These are phyloP conservation scores for Atractiella rhizophila DNA, from an alignment of 768 basidiomycete species.

Conservation along the genomic window DNA sequence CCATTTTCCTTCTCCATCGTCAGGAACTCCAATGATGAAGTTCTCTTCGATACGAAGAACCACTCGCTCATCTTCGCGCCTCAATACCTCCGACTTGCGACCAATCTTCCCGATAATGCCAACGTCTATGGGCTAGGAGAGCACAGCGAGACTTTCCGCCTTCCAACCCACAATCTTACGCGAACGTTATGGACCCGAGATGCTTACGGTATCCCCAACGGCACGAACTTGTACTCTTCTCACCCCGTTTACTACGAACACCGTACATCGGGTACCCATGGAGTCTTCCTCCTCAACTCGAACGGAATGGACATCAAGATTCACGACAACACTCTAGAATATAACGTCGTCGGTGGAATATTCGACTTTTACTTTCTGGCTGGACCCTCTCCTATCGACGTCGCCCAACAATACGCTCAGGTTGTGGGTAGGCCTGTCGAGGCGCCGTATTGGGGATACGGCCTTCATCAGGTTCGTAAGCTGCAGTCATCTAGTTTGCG, in stretches of 20 bases:
- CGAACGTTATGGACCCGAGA: slow-evolving; percentile 38
- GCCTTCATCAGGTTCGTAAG: not conserved
- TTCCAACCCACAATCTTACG: slow-evolving; percentile 26
- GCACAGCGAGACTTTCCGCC: slow-evolving; percentile 41
- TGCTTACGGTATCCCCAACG: no score
- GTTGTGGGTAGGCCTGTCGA: slow-evolving; percentile 5
- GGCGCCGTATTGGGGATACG: slow-evolving; percentile 9
- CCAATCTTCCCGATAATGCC: slow-evolving; percentile 33
- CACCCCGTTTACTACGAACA: slow-evolving; percentile 53
- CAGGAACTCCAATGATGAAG: slow-evolving; percentile 29
- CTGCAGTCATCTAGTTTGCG: not conserved
- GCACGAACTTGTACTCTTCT: slow-evolving; percentile 28
- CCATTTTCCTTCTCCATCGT: slow-evolving; percentile 39
- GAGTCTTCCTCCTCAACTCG: slow-evolving; percentile 41
- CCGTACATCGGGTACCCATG: slow-evolving; percentile 39
- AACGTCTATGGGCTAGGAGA: slow-evolving; percentile 59
- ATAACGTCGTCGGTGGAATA: slow-evolving; percentile 9
- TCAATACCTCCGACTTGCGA: slow-evolving; percentile 50
- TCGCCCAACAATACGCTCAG: slow-evolving; percentile 5
- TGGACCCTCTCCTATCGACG: slow-evolving; percentile 5
- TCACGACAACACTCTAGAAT: slow-evolving; percentile 25
- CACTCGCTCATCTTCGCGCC: slow-evolving; percentile 44
- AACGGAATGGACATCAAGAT: slow-evolving; percentile 62
- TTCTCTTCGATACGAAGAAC: slow-evolving; percentile 34
- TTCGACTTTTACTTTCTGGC: slow-evolving; percentile 13